Evolutionary conservation across 1,139 yeast genomes (phyloP).

Genomic region (Yamadazyma triangularis): DNA sequence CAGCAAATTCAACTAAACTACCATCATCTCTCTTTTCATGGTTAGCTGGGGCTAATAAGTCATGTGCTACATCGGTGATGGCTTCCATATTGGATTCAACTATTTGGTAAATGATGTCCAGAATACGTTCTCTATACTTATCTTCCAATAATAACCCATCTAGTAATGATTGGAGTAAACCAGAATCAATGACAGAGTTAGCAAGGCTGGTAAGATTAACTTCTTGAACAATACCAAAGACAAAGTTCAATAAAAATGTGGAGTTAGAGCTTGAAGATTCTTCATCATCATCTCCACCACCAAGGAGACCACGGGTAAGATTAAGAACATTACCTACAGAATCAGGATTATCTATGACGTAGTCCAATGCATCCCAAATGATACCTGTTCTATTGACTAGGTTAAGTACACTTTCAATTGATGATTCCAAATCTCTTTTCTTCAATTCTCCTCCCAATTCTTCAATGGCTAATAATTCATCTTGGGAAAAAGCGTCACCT

Average conservation of each 20-base stretch:
- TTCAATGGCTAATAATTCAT: constrained; percentile 10
- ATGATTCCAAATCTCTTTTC: constrained; percentile 18
- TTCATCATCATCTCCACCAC: constrained; percentile 5
- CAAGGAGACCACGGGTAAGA: constrained; percentile 20
- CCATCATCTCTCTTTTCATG: constrained; percentile 22
- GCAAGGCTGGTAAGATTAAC: constrained; percentile 24
- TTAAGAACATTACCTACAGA: constrained; percentile 28
- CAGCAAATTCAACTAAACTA: constrained; percentile 23
- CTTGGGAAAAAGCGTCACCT: constrained; percentile 11
- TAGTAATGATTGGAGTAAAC: constrained; percentile 28
- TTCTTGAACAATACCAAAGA: constrained; percentile 10
- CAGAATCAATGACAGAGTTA: constrained; percentile 25
- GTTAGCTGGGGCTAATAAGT: constrained; percentile 18
- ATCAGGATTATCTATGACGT: constrained; percentile 28
- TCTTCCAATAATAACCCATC: constrained; percentile 37
- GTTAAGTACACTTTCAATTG: constrained; percentile 20
- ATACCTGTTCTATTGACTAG: constrained; percentile 35
- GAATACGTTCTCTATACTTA: constrained; percentile 30
- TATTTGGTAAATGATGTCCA: constrained; percentile 29
- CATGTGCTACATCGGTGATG: constrained; percentile 21
- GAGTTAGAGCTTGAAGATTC: constrained; percentile 2
- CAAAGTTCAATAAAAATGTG: constrained; percentile 5
- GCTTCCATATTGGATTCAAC: constrained; percentile 26
- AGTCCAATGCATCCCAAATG: constrained; percentile 32
- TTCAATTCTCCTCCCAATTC: constrained; percentile 7